phyloP scores from a whole-genome alignment of 2,329 filamentous ascomycete species.

The Talaromyces funiculosus region DNA sequence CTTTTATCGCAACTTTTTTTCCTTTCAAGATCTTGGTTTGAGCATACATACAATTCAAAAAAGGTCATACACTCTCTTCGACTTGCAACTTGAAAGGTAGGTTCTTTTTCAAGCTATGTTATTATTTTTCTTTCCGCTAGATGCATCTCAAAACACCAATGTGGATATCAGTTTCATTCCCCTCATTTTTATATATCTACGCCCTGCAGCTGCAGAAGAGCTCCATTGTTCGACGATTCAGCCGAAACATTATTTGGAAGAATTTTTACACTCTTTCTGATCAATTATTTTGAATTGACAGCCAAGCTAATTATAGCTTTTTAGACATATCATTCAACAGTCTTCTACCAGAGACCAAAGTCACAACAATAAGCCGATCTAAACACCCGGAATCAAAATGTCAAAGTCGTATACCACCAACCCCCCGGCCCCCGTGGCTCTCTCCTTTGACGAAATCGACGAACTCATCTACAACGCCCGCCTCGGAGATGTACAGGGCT shows the following conservation, averaged over 20 bases:
- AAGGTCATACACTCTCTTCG: neutral
- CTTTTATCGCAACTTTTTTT: conserved; percentile 8
- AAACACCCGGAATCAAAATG: too few relatives aligned
- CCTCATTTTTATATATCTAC: neutral
- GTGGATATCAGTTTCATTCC: neutral
- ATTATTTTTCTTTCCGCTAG: too few relatives aligned
- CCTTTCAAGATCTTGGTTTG: neutral
- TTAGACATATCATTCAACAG: too few relatives aligned
- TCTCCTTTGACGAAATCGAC: conserved; percentile 77
- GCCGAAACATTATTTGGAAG: too few relatives aligned
- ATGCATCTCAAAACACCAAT: neutral
- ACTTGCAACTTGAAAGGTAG: neutral
- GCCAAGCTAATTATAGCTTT: too few relatives aligned
- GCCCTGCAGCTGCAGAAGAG: neutral
- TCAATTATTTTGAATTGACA: too few relatives aligned
- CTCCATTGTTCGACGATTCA: neutral
- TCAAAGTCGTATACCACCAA: conserved; percentile 1
- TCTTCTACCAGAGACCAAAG: neutral
- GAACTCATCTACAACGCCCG: conserved; percentile 87
- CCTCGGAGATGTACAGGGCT: conserved; percentile 65
- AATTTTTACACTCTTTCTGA: too few relatives aligned
- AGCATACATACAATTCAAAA: neutral
- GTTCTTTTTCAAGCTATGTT: neutral
- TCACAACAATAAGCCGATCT: neutral
- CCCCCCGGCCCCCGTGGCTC: conserved; percentile 23